Evolutionary conservation across 805 yeast species (phyloP), one percentile per base, ranked within the genome.

Genomic region (Wickerhamiella siamensis): DNA sequence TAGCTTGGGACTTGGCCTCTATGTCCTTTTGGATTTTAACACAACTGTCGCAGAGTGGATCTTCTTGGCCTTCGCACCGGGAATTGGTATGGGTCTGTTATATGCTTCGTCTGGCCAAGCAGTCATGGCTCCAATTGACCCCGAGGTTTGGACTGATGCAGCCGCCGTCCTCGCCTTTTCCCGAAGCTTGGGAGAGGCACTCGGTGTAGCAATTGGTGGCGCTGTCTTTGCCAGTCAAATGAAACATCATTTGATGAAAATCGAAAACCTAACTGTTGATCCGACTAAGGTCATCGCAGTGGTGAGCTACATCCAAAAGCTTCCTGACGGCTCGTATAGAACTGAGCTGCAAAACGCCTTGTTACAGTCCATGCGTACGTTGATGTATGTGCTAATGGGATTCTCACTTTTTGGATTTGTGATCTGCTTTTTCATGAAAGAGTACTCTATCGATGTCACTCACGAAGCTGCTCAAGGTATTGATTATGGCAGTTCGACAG

Each of bases 51-150:
- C 66, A 2, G 43, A 53, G 24, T 61, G 63, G 44, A 62, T 73
- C 32, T 74, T 73, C 3, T 51, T 64, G 17, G 64, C 66, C 47
- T 65, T 73, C 26, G 52, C 68, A 9, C 49, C 57, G 2, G 75
- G 77, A n/a, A 58, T 69, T 3, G 67, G 72, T 0, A 56, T 65
- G 40, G 78, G 77, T 2, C 31, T 67, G 3, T 60, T 60, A 42
- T 61, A 71, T 53, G 72, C 72, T 45, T 59, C 72, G 3, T 44
- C 55, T 20, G 50, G 51, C 41, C 42, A 50, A 31, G 45, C 57
- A 1, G 58, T 54, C 6, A 50, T 55, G 38, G 60, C 61, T 2
- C 46, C 59, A 4, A 52, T 53, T 38, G 50, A 48, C 8, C 53
- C 53, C n/a, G 43, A 46, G 14, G 42, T 51, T 19, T 51, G 54